A percentile compares a stretch with the other conserved stretches of the same genome.
phyloP scores from a whole-genome alignment of 495 filamentous ascomycete species.

The Trichoderma orchidacearum region DNA sequence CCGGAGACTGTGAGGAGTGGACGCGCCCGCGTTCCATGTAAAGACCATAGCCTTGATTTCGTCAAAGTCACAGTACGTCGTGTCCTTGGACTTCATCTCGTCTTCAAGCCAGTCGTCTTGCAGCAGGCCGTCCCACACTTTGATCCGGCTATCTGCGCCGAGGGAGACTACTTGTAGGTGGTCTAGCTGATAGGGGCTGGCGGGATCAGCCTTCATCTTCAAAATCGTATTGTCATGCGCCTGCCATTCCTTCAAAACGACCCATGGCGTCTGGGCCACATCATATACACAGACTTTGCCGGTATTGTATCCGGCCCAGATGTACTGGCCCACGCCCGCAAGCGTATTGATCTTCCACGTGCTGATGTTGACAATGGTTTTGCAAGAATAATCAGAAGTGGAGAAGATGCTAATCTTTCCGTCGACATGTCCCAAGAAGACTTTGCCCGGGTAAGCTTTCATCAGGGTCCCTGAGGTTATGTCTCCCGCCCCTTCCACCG shows the following conservation, averaged over 20 bases:
- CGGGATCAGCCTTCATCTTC: constrained; percentile 61
- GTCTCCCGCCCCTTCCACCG: constrained; percentile 56
- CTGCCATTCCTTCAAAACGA: constrained; percentile 83
- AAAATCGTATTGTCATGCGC: constrained; percentile 75
- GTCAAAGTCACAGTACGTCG: constrained; percentile 71
- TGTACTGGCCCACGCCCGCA: constrained; percentile 63
- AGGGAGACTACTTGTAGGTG: constrained; percentile 78
- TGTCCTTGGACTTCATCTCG: constrained; percentile 73
- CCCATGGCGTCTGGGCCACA: constrained; percentile 68
- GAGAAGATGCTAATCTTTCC: constrained; percentile 93
- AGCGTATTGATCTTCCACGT: constrained; percentile 92
- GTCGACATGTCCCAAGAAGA: constrained; percentile 86
- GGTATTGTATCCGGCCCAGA: constrained; percentile 92
- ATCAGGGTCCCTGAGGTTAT: constrained; percentile 76
- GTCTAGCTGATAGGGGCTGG: constrained; percentile 77
- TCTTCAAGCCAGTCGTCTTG: constrained; percentile 86
- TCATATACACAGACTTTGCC: constrained; percentile 96
- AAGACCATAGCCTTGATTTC: constrained; percentile 64
- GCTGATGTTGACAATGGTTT: constrained; percentile 70
- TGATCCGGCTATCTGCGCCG: constrained; percentile 72
- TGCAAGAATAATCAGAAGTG: constrained; percentile 53
- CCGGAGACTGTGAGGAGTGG: constrained; percentile 68
- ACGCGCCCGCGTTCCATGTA: constrained; percentile 95
- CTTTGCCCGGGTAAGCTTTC: constrained; percentile 58
- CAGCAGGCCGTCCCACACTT: constrained; percentile 86